phyloP scores from a whole-genome alignment of 306 rosid genomes.

The Cucurbita maxima region DNA sequence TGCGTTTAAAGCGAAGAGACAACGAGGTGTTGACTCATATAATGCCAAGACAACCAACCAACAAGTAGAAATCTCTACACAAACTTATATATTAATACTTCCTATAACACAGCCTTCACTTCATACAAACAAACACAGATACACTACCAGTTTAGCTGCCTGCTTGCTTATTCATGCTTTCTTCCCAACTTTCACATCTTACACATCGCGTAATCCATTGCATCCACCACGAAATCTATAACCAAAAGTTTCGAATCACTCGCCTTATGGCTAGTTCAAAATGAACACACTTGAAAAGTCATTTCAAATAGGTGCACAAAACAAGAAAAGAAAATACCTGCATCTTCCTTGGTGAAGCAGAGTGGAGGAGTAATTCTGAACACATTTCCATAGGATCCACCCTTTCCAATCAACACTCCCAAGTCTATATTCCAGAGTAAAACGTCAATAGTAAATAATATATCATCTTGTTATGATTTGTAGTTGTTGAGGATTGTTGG shows the following conservation, averaged over 20 bases:
- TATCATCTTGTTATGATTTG: too few species aligned
- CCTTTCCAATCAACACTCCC: slow-evolving; percentile 78
- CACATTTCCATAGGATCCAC: slow-evolving; percentile 81
- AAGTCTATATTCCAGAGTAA: slow-evolving; percentile 26
- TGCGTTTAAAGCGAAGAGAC: slow-evolving; percentile 18
- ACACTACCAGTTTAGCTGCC: not conserved
- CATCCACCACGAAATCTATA: slow-evolving; percentile 74
- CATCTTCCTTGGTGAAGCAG: slow-evolving; percentile 80
- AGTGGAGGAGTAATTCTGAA: slow-evolving; percentile 89
- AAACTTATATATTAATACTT: slow-evolving; percentile 5
- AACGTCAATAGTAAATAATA: not conserved
- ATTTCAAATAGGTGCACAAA: too few species aligned
- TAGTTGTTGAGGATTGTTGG: too few species aligned
- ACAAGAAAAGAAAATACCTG: slow-evolving; percentile 31
- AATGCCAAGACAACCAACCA: slow-evolving; percentile 10
- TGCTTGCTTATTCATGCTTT: not conserved
- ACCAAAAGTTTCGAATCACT: not conserved
- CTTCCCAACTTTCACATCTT: slow-evolving; percentile 30
- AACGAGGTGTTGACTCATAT: slow-evolving; percentile 53
- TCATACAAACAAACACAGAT: not conserved
- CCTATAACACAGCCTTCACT: slow-evolving; percentile 11
- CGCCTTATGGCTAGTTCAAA: not conserved
- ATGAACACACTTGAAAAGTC: too few species aligned
- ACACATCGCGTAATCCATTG: slow-evolving; percentile 57
- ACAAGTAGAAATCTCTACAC: slow-evolving; percentile 7